Evolutionary conservation across 495 filamentous ascomycete genomes (phyloP).

Genomic region (Penicillium canescens): DNA sequence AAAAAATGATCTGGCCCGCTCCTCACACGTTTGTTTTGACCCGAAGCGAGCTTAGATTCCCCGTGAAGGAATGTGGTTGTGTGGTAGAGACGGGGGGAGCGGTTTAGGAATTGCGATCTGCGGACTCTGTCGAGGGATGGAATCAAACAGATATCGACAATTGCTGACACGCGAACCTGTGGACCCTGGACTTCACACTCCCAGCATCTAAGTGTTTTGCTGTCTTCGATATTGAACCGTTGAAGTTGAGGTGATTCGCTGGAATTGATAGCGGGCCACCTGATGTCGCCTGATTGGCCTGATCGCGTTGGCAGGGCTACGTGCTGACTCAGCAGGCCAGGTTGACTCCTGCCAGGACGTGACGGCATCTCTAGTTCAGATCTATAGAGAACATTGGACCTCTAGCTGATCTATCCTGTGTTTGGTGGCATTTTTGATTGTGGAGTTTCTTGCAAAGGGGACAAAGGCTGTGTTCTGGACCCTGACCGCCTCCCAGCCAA

Average conservation of each 20-base stretch:
- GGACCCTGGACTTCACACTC: too few species aligned
- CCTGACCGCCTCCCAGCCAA: background rate
- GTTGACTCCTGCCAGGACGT: slow-evolving; percentile 3
- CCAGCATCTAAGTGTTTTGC: too few species aligned
- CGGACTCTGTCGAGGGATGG: background rate
- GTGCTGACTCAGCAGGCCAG: slow-evolving; percentile 9
- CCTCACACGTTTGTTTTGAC: slow-evolving; percentile 35
- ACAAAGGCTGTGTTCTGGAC: background rate
- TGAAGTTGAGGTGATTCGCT: slow-evolving; percentile 14
- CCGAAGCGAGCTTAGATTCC: slow-evolving; percentile 10
- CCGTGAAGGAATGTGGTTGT: slow-evolving; percentile 26
- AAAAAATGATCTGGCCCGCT: slow-evolving; percentile 14
- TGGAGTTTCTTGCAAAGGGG: background rate
- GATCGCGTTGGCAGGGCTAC: slow-evolving; percentile 26
- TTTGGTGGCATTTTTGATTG: background rate
- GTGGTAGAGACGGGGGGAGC: slow-evolving; percentile 18
- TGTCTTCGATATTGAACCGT: too few species aligned
- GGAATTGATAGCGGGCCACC: slow-evolving; percentile 5
- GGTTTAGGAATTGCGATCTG: slow-evolving; percentile 3
- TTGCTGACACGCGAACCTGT: background rate
- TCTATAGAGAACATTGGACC: background rate
- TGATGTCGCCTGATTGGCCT: slow-evolving; percentile 12
- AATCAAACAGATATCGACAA: background rate
- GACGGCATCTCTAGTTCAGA: background rate
- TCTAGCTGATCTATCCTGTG: too few species aligned